phyloP scores from a whole-genome alignment of 2,329 filamentous ascomycete species.

The Ceratocystis cubensis region DNA sequence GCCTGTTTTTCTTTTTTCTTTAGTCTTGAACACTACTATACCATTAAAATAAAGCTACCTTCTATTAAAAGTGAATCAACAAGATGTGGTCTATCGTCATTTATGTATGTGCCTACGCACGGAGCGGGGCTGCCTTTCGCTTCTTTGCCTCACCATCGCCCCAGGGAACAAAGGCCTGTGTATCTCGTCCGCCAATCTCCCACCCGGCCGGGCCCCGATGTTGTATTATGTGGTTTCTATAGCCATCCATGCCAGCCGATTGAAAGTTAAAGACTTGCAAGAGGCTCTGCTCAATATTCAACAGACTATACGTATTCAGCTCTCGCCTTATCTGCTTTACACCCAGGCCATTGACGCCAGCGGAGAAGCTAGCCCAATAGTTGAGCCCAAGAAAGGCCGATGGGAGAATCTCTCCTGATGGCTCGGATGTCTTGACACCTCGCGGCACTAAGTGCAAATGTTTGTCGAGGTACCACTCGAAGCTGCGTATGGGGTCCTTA shows the following conservation, averaged over 20 bases:
- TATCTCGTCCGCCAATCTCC: not conserved
- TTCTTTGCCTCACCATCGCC: not conserved
- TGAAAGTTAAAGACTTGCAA: conserved; percentile 7
- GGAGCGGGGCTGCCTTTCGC: no score
- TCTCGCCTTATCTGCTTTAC: not conserved
- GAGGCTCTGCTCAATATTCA: conserved; percentile 11
- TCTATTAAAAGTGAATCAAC: not conserved
- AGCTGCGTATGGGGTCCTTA: not conserved
- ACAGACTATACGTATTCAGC: not conserved
- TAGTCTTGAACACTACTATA: not conserved
- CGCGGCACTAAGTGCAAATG: conserved; percentile 3
- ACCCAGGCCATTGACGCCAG: not conserved
- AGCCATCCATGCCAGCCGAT: not conserved
- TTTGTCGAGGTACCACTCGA: conserved; percentile 7
- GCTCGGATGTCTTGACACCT: not conserved
- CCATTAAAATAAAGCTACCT: not conserved
- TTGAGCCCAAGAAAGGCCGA: conserved; percentile 3
- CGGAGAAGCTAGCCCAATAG: not conserved
- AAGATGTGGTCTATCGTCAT: not conserved
- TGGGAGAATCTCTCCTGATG: conserved; percentile 3
- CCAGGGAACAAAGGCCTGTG: not conserved
- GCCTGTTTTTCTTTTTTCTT: not conserved
- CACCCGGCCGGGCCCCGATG: not conserved
- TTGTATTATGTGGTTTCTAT: not conserved
- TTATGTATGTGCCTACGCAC: no score